Conservation (phyloP, 2,329 filamentous ascomycete species). For the Exophiala mesophila region DNA sequence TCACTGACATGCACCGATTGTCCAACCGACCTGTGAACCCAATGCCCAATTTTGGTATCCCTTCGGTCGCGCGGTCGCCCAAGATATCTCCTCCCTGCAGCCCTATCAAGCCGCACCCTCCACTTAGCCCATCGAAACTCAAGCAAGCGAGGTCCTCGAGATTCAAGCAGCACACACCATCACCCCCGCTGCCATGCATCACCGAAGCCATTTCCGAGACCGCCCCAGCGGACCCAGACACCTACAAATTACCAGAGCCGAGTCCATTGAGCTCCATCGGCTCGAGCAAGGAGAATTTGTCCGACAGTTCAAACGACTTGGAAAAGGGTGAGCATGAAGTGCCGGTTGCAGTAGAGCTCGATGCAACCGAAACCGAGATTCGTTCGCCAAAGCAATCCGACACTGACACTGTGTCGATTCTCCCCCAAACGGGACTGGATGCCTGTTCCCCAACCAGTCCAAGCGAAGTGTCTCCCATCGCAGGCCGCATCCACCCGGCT, state of each 20-base stretch:
- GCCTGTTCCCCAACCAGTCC: too few relatives aligned
- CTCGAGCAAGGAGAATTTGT: background rate
- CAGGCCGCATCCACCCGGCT: too few relatives aligned
- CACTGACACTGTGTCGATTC: too few relatives aligned
- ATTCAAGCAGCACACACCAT: background rate
- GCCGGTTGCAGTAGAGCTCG: background rate
- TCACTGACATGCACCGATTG: background rate
- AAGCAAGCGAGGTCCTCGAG: background rate
- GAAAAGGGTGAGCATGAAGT: background rate
- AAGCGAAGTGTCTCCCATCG: too few relatives aligned
- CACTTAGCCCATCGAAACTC: background rate
- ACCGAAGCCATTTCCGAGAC: background rate
- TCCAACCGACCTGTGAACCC: background rate
- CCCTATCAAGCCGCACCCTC: background rate
- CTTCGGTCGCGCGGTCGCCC: conserved; percentile 4
- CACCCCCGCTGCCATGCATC: background rate
- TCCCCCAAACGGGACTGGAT: too few relatives aligned
- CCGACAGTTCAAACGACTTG: background rate
- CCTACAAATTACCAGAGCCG: background rate
- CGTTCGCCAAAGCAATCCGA: background rate
- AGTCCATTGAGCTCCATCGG: background rate
- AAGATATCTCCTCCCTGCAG: conserved; percentile 1
- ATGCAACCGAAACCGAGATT: background rate
- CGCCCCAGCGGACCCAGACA: background rate
- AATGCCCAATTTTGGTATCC: conserved; percentile 7